Percentiles rank a stretch among this genome's conserved stretches.
These are phyloP conservation scores for Microstegium vimineum DNA, from an alignment of 176 grass and related monocot species.

Conservation along the genomic window DNA sequence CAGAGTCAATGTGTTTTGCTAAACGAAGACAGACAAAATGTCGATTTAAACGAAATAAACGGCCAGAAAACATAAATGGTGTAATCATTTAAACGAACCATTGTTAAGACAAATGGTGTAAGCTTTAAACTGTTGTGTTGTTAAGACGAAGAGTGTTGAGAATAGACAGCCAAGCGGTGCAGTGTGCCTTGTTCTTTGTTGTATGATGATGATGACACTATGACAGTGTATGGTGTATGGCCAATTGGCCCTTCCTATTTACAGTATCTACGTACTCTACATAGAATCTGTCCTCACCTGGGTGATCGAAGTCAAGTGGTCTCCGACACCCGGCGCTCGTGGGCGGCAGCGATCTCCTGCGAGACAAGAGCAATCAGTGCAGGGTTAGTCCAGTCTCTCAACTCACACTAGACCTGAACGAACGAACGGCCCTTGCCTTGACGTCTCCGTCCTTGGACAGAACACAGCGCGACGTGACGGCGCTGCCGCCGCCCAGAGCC, in stretches of 20 bases:
- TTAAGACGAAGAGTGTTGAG: neutral
- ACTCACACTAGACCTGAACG: neutral
- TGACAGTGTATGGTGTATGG: neutral
- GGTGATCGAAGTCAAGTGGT: neutral
- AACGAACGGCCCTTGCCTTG: constrained; percentile 40
- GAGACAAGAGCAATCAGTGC: neutral
- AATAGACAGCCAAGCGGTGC: neutral
- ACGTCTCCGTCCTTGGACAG: constrained; percentile 51
- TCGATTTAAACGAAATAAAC: neutral
- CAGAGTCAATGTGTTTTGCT: too few species aligned
- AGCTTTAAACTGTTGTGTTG: too few species aligned
- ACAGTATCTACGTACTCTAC: constrained; percentile 10
- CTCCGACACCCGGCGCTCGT: constrained; percentile 32
- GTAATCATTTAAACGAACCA: neutral
- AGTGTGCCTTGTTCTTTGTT: neutral
- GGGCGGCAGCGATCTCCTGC: constrained; percentile 52
- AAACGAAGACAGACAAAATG: too few species aligned
- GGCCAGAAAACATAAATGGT: neutral
- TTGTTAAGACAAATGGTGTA: neutral
- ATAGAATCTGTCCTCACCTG: constrained; percentile 23
- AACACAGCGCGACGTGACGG: constrained; percentile 70
- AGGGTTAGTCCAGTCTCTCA: constrained; percentile 1
- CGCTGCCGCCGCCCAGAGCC: constrained; percentile 45
- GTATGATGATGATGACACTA: neutral
- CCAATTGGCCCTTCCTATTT: neutral